Evolutionary conservation across 2,329 filamentous ascomycete species (phyloP).

Genomic region (Aspergillus pseudotamarii): DNA sequence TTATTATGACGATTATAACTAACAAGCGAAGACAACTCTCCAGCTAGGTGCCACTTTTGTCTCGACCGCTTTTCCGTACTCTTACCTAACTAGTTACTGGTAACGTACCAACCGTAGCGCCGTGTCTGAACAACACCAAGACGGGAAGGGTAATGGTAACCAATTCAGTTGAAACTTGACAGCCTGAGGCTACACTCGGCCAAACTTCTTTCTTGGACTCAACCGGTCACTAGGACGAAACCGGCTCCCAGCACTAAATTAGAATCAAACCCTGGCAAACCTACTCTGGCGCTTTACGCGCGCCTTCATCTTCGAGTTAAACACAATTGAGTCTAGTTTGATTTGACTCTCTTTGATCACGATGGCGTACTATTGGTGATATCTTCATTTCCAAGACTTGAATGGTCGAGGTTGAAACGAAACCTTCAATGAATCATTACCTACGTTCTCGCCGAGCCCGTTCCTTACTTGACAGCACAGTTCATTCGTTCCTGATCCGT

Average conservation of each 20-base stretch:
- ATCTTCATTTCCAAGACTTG: not conserved
- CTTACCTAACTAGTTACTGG: not conserved
- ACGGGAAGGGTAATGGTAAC: not conserved
- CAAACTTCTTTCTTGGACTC: slow-evolving; percentile 1
- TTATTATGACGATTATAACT: slow-evolving; percentile 1
- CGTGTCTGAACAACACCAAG: not conserved
- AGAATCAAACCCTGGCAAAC: not conserved
- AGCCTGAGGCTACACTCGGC: slow-evolving; percentile 3
- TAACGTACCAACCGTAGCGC: not conserved
- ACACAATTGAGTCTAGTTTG: not conserved
- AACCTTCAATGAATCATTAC: not conserved
- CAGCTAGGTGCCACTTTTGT: not conserved
- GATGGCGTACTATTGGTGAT: not conserved
- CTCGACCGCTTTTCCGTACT: not conserved
- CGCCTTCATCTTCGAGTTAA: slow-evolving; percentile 5
- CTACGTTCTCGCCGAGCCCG: not conserved
- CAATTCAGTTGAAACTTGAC: not conserved
- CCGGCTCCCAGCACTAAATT: slow-evolving; percentile 1
- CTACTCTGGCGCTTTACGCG: slow-evolving; percentile 9
- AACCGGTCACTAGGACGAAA: slow-evolving; percentile 5
- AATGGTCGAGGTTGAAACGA: not conserved
- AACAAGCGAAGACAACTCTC: not conserved
- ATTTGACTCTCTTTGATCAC: not conserved
- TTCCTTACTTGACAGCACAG: slow-evolving; percentile 1
- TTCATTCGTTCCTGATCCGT: slow-evolving; percentile 8